Evolutionary conservation across 805 yeast species (phyloP), one percentile per base, ranked within the genome.

Genomic region (Pichia exigua): DNA sequence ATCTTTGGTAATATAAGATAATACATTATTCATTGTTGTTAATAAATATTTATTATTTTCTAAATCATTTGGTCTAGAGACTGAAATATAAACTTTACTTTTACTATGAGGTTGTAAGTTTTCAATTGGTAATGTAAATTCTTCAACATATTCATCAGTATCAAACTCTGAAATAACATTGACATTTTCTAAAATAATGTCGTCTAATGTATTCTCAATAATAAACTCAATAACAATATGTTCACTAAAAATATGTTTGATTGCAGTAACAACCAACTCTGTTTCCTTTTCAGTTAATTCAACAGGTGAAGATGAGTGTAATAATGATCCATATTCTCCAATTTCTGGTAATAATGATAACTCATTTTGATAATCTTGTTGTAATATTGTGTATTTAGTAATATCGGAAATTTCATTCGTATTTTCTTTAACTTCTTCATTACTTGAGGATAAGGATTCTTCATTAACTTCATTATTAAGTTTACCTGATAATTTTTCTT

Each of bases 201-300:
- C 94, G 22, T 81, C 77, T 64, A 90, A 77, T 3, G 98, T 94
- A 72, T 94, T 94, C 53, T 84, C 78, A 57, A 94, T 79, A 57
- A 85, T 82, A 69, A 79, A 92, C 72, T 92, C 97, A 57, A 90
- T 69, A 32, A 83, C 81, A 55, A 92, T 80, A 61, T 86, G 83
- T 17, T 79, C 73, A 55, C 80, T 81, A 69, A 87, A 94, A 51
- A 91, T 70, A 66, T 91, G 98, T 68, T 88, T 91, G 51, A 87
- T 74, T 38, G 85, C 91, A 48, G 77, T 77, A 54, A 94, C 95
- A 44, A 89, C 91, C 67, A 90, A 89, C 70, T 94, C 99, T 55
- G 95, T 89, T 67, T 91, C 98, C 54, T 79, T 76, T 67, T 94
- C 99, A 22, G 98, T 91, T 62, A 92, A 79, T 58, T 84, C 81